Base-by-base conservation (phyloP, 2,329 filamentous ascomycete genomes). In the Aspergillus ochraceus region DNA sequence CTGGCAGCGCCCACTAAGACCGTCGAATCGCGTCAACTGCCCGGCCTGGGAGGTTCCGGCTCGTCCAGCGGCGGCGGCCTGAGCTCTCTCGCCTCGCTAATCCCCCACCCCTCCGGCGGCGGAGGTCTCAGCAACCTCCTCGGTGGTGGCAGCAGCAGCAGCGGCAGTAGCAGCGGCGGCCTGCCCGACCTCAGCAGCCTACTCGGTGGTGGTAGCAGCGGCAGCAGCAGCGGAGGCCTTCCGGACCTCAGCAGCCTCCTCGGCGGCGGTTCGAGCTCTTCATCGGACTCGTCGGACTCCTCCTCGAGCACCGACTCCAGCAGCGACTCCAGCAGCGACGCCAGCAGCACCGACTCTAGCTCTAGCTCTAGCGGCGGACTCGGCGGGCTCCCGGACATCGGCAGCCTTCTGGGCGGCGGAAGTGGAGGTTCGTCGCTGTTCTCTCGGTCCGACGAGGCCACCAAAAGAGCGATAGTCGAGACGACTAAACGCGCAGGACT, bases 1-100 rank as follows among this genome's bases (percentile, higher is more conserved):
- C 61, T 72, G 1, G 63, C 60, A 10, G 69, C 67, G 3, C 69
- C 69, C 9, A 70, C 70, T 24, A 58, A 29, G 12, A 71, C 69
- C 36, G 53, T 71, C 17, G 62, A 70, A 47, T 60, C 52, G 6
- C 70, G 70, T n/a, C 60, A 68, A 8, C 55, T 68, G 49, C 29
- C 52, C 22, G 52, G 55, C 26, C 36, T 64, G 2, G 60, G 60
- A 32, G 58, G 60, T 42, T 42, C 36, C 14, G 17, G 36, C 36
- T 42, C 36, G 36, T 42, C 36, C 55, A 50, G 54, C 29, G 26
- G 58, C 32, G 55, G 59, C 6, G 59, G 64, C 3, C 60, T 66
- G 14, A 45, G 57, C 36, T 54, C 57, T 9, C 52, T 65, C 36
- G 54, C 60, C 10, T 66, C 64, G 6, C 53, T 64, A 10, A 46